Evolutionary conservation across 1,284 basidiomycete species (phyloP).

Genomic region (Sanghuangporus baumii): DNA sequence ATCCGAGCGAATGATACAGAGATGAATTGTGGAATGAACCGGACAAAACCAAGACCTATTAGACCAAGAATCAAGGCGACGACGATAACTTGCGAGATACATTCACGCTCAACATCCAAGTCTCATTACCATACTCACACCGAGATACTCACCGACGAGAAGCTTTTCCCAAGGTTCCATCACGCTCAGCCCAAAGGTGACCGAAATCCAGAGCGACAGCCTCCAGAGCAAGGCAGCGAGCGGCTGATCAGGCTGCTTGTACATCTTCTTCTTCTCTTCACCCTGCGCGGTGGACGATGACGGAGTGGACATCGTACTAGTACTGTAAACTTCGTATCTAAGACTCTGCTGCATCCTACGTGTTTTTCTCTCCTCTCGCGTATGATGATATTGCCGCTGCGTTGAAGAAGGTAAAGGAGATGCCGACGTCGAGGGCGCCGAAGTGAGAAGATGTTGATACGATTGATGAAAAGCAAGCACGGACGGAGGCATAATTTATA

Average conservation of each 20-base stretch:
- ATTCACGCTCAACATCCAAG: not conserved
- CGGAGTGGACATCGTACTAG: too few relatives aligned
- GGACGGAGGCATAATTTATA: too few relatives aligned
- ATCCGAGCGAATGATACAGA: conserved; percentile 28
- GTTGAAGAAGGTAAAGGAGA: too few relatives aligned
- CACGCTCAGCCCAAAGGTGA: conserved; percentile 59
- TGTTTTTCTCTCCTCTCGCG: too few relatives aligned
- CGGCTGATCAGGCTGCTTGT: conserved; percentile 27
- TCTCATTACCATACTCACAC: not conserved
- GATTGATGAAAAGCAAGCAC: too few relatives aligned
- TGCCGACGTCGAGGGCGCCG: too few relatives aligned
- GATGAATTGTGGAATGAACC: conserved; percentile 35
- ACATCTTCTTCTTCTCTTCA: not conserved
- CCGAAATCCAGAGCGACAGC: conserved; percentile 44
- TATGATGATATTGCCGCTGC: too few relatives aligned
- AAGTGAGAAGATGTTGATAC: too few relatives aligned
- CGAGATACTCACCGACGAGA: conserved; percentile 39
- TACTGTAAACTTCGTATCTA: too few relatives aligned
- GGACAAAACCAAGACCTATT: conserved; percentile 26
- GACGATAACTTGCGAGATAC: conserved; percentile 26
- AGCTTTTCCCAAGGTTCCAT: conserved; percentile 70
- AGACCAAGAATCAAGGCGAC: conserved; percentile 27
- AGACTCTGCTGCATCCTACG: too few relatives aligned
- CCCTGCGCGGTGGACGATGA: not conserved
- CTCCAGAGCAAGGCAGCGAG: conserved; percentile 40